Percentiles rank a stretch among this genome's conserved stretches.
Evolutionary conservation across 2,329 filamentous ascomycete genomes (phyloP).

Genomic region (Aureobasidium sp.): DNA sequence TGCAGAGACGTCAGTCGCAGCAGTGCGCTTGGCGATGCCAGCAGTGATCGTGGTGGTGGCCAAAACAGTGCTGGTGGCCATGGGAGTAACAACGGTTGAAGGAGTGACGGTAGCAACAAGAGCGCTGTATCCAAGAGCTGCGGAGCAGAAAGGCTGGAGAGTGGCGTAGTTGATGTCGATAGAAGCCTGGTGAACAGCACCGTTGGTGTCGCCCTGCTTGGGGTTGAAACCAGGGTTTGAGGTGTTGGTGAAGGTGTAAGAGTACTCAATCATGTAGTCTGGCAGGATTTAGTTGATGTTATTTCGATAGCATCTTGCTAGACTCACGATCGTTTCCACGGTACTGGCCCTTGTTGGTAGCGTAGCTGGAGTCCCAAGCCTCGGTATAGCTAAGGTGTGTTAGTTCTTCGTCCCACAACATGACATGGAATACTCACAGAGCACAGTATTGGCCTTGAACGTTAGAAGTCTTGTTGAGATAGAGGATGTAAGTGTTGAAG

Average conservation of each 20-base stretch:
- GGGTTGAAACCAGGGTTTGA: conserved; percentile 11
- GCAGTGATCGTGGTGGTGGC: neutral
- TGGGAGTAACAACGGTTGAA: neutral
- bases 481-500: conserved; percentile 9
- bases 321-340: conserved; percentile 13
- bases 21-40: conserved; percentile 6
- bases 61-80: neutral
- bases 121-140: conserved; percentile 12
- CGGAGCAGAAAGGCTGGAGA: conserved; percentile 16
- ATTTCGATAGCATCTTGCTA: too few species aligned
- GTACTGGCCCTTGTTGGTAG: conserved; percentile 16
- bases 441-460: conserved; percentile 11
- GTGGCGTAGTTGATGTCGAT: conserved; percentile 14
- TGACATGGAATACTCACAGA: neutral
- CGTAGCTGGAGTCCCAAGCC: conserved; percentile 13
- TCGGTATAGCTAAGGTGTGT: conserved; percentile 11
- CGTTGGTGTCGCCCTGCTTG: conserved; percentile 3
- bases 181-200: conserved; percentile 16
- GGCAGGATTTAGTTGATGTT: neutral
- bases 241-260: conserved; percentile 14
- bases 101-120: conserved; percentile 9
- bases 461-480: conserved; percentile 13
- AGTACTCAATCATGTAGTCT: conserved; percentile 15
- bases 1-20: neutral
- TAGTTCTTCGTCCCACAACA: neutral